Conservation (phyloP, 1,284 basidiomycete genomes). For the Ceratobasidium papillatum region DNA sequence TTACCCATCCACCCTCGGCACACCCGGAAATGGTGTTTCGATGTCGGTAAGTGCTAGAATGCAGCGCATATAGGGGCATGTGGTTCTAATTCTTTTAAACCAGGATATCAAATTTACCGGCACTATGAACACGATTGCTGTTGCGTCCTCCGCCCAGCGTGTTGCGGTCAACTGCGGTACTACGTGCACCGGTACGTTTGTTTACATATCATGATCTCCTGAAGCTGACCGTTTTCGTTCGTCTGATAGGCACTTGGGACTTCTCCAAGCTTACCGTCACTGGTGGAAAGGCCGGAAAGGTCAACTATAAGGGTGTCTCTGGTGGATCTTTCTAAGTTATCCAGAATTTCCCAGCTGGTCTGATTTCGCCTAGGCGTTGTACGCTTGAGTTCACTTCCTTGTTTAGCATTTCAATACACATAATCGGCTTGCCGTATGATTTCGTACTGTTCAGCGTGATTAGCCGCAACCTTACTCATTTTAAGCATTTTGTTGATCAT, state of each 20-base stretch:
- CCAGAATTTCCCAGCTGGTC: neutral
- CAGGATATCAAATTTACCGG: slow-evolving; percentile 39
- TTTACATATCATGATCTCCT: neutral
- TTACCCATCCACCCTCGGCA: slow-evolving; percentile 38
- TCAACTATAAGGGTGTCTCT: slow-evolving; percentile 39
- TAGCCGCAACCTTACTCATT: too few relatives aligned
- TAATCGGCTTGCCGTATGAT: neutral
- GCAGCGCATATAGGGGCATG: neutral
- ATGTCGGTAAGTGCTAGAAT: slow-evolving; percentile 20
- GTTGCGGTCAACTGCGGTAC: slow-evolving; percentile 42
- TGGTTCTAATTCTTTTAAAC: neutral
- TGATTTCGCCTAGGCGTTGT: neutral
- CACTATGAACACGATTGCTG: slow-evolving; percentile 37
- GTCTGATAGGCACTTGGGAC: slow-evolving; percentile 42
- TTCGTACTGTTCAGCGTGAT: too few relatives aligned
- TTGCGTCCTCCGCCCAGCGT: slow-evolving; percentile 32
- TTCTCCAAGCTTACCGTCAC: slow-evolving; percentile 42
- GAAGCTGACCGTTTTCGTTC: neutral
- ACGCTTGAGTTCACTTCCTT: neutral
- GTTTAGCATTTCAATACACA: neutral
- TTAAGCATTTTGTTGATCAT: too few relatives aligned
- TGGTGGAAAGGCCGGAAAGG: slow-evolving; percentile 41
- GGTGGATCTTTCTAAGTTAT: slow-evolving; percentile 5
- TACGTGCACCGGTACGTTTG: slow-evolving; percentile 8
- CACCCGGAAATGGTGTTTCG: slow-evolving; percentile 35